Conservation (phyloP, 2,329 filamentous ascomycete genomes). For the Grosmannia penicillata region DNA sequence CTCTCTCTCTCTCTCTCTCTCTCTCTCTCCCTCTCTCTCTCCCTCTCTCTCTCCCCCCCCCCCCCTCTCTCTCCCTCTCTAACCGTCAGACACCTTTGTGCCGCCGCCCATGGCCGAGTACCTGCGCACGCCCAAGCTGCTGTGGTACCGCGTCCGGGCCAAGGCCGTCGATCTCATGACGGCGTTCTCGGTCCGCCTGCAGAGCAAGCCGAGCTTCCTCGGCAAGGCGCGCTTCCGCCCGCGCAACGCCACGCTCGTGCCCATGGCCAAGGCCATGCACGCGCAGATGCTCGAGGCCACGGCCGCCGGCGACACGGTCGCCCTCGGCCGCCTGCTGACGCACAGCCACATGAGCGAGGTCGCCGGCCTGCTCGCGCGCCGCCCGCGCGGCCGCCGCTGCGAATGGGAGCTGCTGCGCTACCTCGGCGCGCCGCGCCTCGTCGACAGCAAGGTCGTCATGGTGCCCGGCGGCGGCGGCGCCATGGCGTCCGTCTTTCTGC, state of each 20-base stretch:
- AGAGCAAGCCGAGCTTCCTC: constrained; percentile 29
- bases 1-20: background rate
- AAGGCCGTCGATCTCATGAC: constrained; percentile 22
- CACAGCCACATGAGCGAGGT: constrained; percentile 36
- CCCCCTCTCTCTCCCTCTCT: background rate
- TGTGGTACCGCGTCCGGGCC: constrained; percentile 20
- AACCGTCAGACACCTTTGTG: constrained; percentile 36
- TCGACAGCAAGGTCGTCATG: constrained; percentile 38
- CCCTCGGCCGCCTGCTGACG: constrained; percentile 37
- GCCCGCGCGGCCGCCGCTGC: constrained; percentile 28
- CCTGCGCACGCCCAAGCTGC: constrained; percentile 20
- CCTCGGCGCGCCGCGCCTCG: constrained; percentile 31
- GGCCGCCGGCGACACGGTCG: constrained; percentile 38
- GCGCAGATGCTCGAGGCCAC: constrained; percentile 45
- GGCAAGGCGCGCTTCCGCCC: constrained; percentile 28
- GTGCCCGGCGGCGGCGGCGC: constrained; percentile 27
- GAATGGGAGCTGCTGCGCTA: constrained; percentile 42
- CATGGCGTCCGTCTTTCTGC: constrained; percentile 18
- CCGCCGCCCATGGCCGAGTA: constrained; percentile 23
- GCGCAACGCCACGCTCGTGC: constrained; percentile 24
- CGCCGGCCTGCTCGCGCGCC: constrained; percentile 34
- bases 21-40: background rate
- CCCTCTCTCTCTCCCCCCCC: background rate
- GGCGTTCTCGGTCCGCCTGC: constrained; percentile 24
- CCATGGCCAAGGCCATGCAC: constrained; percentile 45